A percentile compares a stretch with the other conserved stretches of the same genome.
These are phyloP conservation scores for Solanum hybrid DNA, from an alignment of 305 asterid species.

Conservation along the genomic window DNA sequence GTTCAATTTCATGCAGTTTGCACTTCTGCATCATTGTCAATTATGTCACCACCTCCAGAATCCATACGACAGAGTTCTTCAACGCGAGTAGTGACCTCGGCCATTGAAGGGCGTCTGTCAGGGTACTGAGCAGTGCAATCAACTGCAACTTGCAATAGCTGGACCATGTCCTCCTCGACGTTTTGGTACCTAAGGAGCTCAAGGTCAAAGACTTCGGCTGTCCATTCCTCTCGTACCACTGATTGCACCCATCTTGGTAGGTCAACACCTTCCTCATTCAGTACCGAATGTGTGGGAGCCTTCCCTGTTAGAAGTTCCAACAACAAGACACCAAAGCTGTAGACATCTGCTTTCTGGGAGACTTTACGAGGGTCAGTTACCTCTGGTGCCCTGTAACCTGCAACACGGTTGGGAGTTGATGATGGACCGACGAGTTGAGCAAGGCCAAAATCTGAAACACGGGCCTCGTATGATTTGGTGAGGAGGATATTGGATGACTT, in stretches of 20 bases:
- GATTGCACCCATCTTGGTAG: constrained; percentile 78
- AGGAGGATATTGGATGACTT: constrained; percentile 75
- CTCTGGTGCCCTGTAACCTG: constrained; percentile 69
- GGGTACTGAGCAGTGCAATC: constrained; percentile 88
- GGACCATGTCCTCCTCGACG: constrained; percentile 92
- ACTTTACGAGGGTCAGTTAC: constrained; percentile 47
- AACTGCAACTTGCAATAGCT: constrained; percentile 78
- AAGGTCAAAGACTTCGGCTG: constrained; percentile 45
- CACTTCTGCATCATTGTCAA: constrained; percentile 13
- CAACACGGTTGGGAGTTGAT: constrained; percentile 35
- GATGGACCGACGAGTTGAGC: constrained; percentile 47
- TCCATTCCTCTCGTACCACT: constrained; percentile 53
- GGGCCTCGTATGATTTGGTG: constrained; percentile 41
- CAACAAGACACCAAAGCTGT: constrained; percentile 68
- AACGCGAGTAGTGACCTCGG: constrained; percentile 44
- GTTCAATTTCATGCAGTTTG: constrained; percentile 2
- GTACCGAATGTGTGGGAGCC: constrained; percentile 43
- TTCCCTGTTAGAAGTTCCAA: constrained; percentile 65
- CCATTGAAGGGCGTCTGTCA: constrained; percentile 77
- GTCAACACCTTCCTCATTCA: constrained; percentile 57
- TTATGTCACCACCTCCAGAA: constrained; percentile 22
- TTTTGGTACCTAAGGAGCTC: constrained; percentile 56
- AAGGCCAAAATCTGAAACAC: constrained; percentile 67
- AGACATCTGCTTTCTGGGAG: constrained; percentile 75
- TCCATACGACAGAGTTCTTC: constrained; percentile 49